These are phyloP conservation scores for Nakazawaea wyomingensis DNA, from an alignment of 805 yeast species.

Conservation along the genomic window DNA sequence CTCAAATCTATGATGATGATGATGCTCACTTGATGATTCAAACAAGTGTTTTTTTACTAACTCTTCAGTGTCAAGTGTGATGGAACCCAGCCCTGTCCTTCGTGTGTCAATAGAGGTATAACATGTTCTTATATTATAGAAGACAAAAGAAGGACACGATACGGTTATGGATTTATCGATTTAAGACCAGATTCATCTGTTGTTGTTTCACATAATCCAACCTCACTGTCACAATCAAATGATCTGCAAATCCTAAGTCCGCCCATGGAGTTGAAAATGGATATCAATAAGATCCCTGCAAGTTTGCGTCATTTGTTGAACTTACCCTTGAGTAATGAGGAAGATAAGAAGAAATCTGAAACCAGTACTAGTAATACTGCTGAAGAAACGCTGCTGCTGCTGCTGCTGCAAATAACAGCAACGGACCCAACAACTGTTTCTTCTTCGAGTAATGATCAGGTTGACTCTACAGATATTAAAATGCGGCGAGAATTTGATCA, in stretches of 20 bases:
- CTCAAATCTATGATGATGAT: too few species aligned
- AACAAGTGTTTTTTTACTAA: slow-evolving; percentile 23
- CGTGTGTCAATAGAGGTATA: slow-evolving; percentile 26
- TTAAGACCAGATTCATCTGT: background rate
- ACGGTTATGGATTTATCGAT: slow-evolving; percentile 4
- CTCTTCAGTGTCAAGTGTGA: slow-evolving; percentile 10
- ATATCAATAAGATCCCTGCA: slow-evolving; percentile 11
- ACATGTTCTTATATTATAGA: slow-evolving; percentile 26
- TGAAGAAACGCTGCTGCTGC: background rate
- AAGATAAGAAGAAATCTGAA: background rate
- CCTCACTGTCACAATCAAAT: background rate
- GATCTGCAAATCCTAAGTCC: background rate
- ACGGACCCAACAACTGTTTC: background rate
- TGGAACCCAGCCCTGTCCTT: slow-evolving; percentile 30
- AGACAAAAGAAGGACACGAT: slow-evolving; percentile 18
- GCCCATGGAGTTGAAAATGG: slow-evolving; percentile 14
- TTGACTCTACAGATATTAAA: background rate
- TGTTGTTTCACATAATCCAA: background rate
- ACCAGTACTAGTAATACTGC: too few species aligned
- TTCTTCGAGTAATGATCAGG: background rate
- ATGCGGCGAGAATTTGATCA: background rate
- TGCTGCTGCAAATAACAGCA: background rate
- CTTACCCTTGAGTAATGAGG: slow-evolving; percentile 12
- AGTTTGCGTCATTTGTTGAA: slow-evolving; percentile 13
- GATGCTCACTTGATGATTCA: too few species aligned